Conservation (phyloP, 371 early-diverging fungal genomes). For the Mortierella sp. region DNA sequence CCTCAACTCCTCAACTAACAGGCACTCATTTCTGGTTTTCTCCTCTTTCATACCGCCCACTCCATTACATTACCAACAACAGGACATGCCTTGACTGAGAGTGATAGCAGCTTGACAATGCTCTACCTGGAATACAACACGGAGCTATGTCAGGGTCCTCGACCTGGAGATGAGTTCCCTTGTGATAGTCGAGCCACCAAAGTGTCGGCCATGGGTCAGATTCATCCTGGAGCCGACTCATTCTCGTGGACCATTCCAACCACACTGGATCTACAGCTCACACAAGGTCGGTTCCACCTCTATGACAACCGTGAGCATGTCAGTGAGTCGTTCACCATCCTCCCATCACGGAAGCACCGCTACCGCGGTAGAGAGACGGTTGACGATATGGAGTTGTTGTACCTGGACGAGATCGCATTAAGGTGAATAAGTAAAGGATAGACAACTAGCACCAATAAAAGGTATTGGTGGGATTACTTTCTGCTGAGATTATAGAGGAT, state of each 20-base stretch:
- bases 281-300: conserved; percentile 32
- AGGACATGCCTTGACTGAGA: conserved; percentile 19
- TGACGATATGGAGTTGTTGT: no score
- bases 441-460: no score
- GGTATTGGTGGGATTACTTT: no score
- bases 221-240: conserved; percentile 10
- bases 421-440: no score
- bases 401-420: no score
- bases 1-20: no score
- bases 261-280: conserved; percentile 31
- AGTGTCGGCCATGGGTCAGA: conserved; percentile 26
- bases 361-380: neutral
- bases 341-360: neutral
- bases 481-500: no score
- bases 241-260: conserved; percentile 40
- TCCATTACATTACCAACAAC: neutral
- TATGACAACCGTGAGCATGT: conserved; percentile 37
- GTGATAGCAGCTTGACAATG: conserved; percentile 33
- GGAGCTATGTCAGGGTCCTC: conserved; percentile 24
- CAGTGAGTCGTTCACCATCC: conserved; percentile 24
- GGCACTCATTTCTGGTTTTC: no score
- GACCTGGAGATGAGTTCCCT: conserved; percentile 20
- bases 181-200: conserved; percentile 40
- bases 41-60: neutral
- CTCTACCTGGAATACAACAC: conserved; percentile 44